These are phyloP conservation scores for Ophiostoma ulmi DNA, from an alignment of 2,329 filamentous ascomycete genomes.

Conservation along the genomic window DNA sequence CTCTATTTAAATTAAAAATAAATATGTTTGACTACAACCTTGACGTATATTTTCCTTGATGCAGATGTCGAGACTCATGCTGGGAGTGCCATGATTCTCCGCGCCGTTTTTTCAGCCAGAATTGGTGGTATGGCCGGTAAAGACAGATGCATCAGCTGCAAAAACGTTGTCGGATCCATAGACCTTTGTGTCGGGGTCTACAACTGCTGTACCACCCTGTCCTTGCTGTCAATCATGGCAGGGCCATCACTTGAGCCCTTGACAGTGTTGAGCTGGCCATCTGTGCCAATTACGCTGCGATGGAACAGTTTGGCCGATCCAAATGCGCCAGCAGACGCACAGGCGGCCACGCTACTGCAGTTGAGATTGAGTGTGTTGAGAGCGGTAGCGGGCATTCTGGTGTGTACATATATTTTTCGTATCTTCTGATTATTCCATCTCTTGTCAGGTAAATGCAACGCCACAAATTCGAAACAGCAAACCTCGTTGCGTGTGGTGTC, in stretches of 20 bases:
- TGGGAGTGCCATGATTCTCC: not conserved
- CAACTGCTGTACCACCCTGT: slow-evolving; percentile 53
- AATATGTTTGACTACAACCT: too few species aligned
- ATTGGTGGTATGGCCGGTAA: not conserved
- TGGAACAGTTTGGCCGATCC: slow-evolving; percentile 64
- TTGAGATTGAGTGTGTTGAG: too few species aligned
- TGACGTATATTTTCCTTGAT: not conserved
- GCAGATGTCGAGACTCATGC: not conserved
- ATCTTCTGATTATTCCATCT: too few species aligned
- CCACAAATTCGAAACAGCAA: too few species aligned
- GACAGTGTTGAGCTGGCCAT: slow-evolving; percentile 52
- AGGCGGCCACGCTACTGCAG: too few species aligned
- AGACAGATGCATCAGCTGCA: not conserved
- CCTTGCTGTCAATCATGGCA: slow-evolving; percentile 45
- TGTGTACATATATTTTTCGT: too few species aligned
- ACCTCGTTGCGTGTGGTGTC: too few species aligned
- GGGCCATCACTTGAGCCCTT: slow-evolving; percentile 41
- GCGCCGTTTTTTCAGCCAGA: not conserved
- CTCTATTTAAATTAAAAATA: too few species aligned
- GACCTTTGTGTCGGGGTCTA: slow-evolving; percentile 58
- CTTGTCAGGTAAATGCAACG: too few species aligned
- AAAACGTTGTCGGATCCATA: slow-evolving; percentile 60
- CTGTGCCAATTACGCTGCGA: slow-evolving; percentile 62
- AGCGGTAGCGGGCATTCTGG: too few species aligned
- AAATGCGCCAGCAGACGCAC: slow-evolving; percentile 64